Evolutionary conservation across 2,329 filamentous ascomycete species (phyloP), one percentile per base, ranked within the genome.

Genomic region (Onygena corvina): DNA sequence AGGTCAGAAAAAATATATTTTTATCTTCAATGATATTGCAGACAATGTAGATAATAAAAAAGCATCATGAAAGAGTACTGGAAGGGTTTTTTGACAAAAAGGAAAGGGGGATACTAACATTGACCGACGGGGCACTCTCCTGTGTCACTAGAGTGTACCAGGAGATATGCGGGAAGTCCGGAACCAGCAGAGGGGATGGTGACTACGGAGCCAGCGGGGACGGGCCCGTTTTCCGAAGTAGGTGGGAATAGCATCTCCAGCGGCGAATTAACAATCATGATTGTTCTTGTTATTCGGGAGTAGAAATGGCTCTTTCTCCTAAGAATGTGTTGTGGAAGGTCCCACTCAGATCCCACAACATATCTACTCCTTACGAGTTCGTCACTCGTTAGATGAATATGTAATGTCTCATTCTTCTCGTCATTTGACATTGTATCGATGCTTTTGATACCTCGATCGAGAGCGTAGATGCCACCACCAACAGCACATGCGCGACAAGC

Each of bases 21-120:
- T 75, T 76, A 76, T 92, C 88, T 81, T 93, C 89, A 94, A 83
- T 76, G 76, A 67, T 72, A 71, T 84, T 94, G 65, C 90, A 89
- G 90, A 85, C 88, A 96, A 96, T 95, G 90, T 96, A 95, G 90
- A 95, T 96, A 96, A 96, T 89, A 70, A 77, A 70, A 69, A 68
- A 58, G 75, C 89, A 96, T 95, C 90, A 88, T 84, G 63, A 74
- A 76, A 60, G 60, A 60, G 60, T 58, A 46, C 48, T 48, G 53
- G 52, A 11, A 31, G 14, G 46, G 38, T 9, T 12, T n/a, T n/a
- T 53, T 30, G 33, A 55, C 34, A 52, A 52, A 53, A 31, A 31
- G 33, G 55, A 53, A 51, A 35, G 54, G 35, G 50, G 20, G 21
- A 18, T 50, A 85, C 90, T 87, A 78, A 98, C 90, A 81, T 80